These are phyloP conservation scores for Trematosphaeria pertusa DNA, from an alignment of 2,329 filamentous ascomycete species.

Conservation along the genomic window DNA sequence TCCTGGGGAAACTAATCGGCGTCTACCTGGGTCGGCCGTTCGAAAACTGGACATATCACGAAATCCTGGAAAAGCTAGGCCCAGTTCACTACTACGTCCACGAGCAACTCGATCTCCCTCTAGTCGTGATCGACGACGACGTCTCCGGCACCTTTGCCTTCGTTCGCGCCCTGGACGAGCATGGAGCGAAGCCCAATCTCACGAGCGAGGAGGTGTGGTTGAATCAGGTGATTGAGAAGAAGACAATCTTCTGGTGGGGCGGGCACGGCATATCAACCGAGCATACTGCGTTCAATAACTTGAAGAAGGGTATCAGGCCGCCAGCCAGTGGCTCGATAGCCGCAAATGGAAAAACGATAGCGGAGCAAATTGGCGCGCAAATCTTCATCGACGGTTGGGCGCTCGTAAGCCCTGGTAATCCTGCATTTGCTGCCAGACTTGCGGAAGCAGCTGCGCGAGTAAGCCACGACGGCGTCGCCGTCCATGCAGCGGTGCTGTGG, in stretches of 20 bases:
- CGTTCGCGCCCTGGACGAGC: conserved; percentile 37
- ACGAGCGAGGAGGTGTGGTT: conserved; percentile 26
- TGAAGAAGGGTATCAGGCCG: conserved; percentile 46
- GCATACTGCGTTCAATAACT: conserved; percentile 49
- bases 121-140: conserved; percentile 18
- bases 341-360: conserved; percentile 15
- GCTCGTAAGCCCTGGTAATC: conserved; percentile 10
- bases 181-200: conserved; percentile 3
- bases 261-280: conserved; percentile 49
- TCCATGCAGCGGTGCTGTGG: conserved; percentile 49
- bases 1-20: conserved; percentile 50
- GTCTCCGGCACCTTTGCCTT: conserved; percentile 43
- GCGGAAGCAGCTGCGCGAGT: conserved; percentile 44
- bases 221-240: conserved; percentile 40
- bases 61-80: conserved; percentile 41
- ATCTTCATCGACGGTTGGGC: conserved; percentile 20
- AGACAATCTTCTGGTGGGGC: conserved; percentile 50
- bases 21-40: conserved; percentile 50
- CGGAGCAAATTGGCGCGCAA: conserved; percentile 15
- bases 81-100: conserved; percentile 21
- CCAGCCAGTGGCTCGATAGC: conserved; percentile 14
- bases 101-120: conserved; percentile 4
- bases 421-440: conserved; percentile 35
- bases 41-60: conserved; percentile 48
- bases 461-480: conserved; percentile 50